Conservation (phyloP, 441 rosid species). For the Metrosideros polymorpha region DNA sequence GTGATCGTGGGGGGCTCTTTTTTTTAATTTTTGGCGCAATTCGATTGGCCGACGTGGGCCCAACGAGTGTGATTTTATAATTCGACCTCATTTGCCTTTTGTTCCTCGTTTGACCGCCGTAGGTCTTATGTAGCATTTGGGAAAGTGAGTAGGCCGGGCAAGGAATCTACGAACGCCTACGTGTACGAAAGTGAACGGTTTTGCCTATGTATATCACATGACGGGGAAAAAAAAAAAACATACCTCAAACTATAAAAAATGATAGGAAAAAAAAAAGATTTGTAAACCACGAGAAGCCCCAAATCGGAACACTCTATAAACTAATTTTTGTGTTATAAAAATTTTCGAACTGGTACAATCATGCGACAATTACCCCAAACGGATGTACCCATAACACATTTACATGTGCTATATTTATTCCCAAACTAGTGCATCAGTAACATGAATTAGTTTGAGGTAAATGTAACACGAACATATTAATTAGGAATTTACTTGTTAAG, state of each 20-base stretch:
- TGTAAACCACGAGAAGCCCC: too few relatives aligned
- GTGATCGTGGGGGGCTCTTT: neutral
- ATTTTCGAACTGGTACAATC: rapidly evolving
- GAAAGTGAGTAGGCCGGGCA: neutral
- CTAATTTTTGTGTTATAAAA: neutral
- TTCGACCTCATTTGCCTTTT: neutral
- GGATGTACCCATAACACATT: rapidly evolving
- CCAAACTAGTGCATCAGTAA: too few relatives aligned
- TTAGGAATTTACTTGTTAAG: too few relatives aligned
- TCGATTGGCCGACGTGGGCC: neutral
- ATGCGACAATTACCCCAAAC: neutral
- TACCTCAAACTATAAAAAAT: neutral
- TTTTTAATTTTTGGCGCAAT: neutral
- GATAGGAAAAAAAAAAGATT: neutral
- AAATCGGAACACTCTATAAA: too few relatives aligned
- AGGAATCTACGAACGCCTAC: neutral
- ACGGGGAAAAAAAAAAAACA: neutral
- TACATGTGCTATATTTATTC: too few relatives aligned
- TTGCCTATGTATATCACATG: too few relatives aligned
- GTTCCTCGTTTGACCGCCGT: neutral
- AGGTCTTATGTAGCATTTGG: neutral
- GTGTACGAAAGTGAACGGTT: neutral
- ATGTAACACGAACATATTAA: rapidly evolving
- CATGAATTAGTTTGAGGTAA: neutral
- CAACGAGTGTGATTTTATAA: neutral